Percentiles rank a stretch among this genome's conserved stretches.
Conservation (phyloP, 2,329 filamentous ascomycete species). For the Epichloe gansuensis region DNA sequence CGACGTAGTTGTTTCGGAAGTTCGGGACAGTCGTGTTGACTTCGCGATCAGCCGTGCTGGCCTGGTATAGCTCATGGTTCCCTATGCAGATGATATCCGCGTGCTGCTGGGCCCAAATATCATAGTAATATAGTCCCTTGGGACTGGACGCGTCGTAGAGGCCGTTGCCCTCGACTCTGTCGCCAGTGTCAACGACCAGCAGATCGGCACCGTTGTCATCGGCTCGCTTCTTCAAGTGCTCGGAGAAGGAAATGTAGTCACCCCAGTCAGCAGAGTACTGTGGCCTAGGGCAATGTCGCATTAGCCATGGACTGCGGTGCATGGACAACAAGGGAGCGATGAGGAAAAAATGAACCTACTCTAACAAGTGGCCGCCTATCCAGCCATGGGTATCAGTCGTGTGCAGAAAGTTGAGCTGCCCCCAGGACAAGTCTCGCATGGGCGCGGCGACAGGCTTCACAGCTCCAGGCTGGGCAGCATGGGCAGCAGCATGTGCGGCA, state of each 20-base stretch:
- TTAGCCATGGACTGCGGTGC: not conserved
- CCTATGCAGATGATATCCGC: conserved; percentile 79
- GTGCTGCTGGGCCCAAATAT: conserved; percentile 70
- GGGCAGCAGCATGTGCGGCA: conserved; percentile 9
- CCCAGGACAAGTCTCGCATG: conserved; percentile 75
- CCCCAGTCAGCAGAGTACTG: conserved; percentile 97
- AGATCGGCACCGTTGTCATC: conserved; percentile 71
- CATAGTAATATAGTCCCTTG: conserved; percentile 78
- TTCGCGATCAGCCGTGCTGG: conserved; percentile 65
- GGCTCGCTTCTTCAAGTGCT: conserved; percentile 66
- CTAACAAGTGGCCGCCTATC: conserved; percentile 85
- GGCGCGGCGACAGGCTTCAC: conserved; percentile 66
- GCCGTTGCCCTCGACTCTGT: conserved; percentile 86
- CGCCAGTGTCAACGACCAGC: conserved; percentile 89
- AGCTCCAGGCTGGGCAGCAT: conserved; percentile 62
- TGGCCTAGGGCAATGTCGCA: conserved; percentile 34
- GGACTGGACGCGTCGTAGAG: conserved; percentile 83
- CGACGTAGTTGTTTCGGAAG: conserved; percentile 68
- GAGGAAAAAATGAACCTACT: conserved; percentile 41
- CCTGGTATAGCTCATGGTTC: conserved; percentile 90
- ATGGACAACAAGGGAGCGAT: not conserved
- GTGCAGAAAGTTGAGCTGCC: conserved; percentile 93
- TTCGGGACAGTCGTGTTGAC: conserved; percentile 69
- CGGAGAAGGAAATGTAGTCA: conserved; percentile 87
- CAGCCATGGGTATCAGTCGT: conserved; percentile 95